These are phyloP conservation scores for Penicillium brevicompactum DNA, from an alignment of 2,329 filamentous ascomycete genomes.

Conservation along the genomic window DNA sequence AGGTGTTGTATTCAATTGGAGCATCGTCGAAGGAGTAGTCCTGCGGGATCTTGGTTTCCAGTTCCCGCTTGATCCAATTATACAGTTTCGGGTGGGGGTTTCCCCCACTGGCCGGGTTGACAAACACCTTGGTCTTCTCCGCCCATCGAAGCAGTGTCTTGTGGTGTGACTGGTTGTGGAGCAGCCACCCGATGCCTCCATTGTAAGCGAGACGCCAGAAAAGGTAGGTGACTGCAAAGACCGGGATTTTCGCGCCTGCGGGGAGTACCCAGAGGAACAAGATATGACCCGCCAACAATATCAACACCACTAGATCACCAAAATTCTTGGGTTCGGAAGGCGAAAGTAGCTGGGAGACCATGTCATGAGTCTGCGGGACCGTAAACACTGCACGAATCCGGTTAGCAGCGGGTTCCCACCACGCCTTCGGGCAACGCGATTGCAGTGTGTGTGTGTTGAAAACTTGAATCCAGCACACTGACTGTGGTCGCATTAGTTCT, in stretches of 20 bases:
- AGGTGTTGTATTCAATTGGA: slow-evolving; percentile 98
- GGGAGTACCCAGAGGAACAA: slow-evolving; percentile 74
- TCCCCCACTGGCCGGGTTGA: slow-evolving; percentile 74
- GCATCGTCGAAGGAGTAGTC: slow-evolving; percentile 94
- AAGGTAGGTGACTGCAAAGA: slow-evolving; percentile 81
- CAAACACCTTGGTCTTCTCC: slow-evolving; percentile 81
- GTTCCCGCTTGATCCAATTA: slow-evolving; percentile 79
- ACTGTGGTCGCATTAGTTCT: slow-evolving; percentile 9
- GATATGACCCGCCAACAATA: slow-evolving; percentile 75
- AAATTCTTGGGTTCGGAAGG: slow-evolving; percentile 94
- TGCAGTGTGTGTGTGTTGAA: too few species aligned
- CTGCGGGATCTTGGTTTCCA: slow-evolving; percentile 90
- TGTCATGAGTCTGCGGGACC: slow-evolving; percentile 94
- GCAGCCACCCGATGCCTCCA: slow-evolving; percentile 84
- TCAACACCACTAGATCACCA: slow-evolving; percentile 78
- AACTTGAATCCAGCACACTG: too few species aligned
- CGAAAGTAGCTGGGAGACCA: slow-evolving; percentile 96
- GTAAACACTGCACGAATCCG: slow-evolving; percentile 71
- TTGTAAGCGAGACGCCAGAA: slow-evolving; percentile 96
- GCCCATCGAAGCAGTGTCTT: slow-evolving; percentile 86
- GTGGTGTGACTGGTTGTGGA: slow-evolving; percentile 88
- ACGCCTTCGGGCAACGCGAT: not conserved
- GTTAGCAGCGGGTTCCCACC: slow-evolving; percentile 20
- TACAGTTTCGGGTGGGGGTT: slow-evolving; percentile 84
- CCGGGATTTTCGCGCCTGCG: slow-evolving; percentile 66